Evolutionary conservation across 1,284 basidiomycete genomes (phyloP), one percentile per base, ranked within the genome.

Genomic region (Boletus sp.): DNA sequence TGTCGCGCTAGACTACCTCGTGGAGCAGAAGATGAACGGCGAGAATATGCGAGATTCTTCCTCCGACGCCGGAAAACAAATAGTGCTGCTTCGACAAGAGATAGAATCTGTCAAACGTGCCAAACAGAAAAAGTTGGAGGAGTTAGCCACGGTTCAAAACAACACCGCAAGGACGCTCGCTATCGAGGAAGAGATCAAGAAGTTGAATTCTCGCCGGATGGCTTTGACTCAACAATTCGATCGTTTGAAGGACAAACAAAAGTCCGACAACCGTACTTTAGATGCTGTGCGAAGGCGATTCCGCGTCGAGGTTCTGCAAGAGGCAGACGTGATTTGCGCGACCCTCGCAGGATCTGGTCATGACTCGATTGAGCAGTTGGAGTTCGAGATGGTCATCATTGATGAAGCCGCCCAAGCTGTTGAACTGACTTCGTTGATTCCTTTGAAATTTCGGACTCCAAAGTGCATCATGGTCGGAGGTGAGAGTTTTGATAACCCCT

Each of bases 401-500:
- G 96, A 99, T 63, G 96, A 99, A 68, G 96, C 96, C 1, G 95
- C 95, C 1, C 96, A 99, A 69, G 90, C 94, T 4, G 89, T 98
- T 40, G 96, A 99, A 68, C 76, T 98, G 48, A 94, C 91, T 61
- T 92, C 94, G n/a, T 70, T 99, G 50, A 99, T 99, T 53, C 96
- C 96, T 32, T 74, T 99, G 49, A 94, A 91, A 62, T 99, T 94
- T 69, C 80, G 80, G 29, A 90, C 84, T 60, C 78, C 77, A 47
- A 82, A 84, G 29, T 97, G 92, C 62, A 85, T 99, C 54, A 84
- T 99, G 81, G 94, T 99, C 40, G 96, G 96, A 73, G 86, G 87
- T 86, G 57, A 60, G 77, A 16, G 7, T 30, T 25, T 57, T 41
- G 32, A 16, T 36, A 10, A 20, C 16, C 13, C 4, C 23, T 34